Evolutionary conservation across 345 rosid genomes (phyloP).

Genomic region (Salix arbutifolia): DNA sequence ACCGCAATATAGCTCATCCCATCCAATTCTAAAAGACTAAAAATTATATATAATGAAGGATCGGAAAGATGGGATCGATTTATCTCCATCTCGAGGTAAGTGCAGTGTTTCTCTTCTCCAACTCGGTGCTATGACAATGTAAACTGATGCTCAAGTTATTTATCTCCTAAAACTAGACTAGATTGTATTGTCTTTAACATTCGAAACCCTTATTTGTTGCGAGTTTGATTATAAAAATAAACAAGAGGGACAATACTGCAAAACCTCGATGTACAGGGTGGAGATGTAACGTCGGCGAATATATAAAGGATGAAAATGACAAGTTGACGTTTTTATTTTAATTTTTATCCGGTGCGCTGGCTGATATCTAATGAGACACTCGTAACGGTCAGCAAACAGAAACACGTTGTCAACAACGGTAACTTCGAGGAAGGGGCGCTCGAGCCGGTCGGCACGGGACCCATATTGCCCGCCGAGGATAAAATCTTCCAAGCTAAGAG

Average conservation of each 20-base stretch:
- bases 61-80: too few species aligned
- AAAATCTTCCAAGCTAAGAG: neutral
- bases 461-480: neutral
- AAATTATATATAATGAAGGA: too few species aligned
- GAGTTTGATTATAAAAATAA: neutral
- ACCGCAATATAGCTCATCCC: too few species aligned
- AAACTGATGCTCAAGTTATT: too few species aligned
- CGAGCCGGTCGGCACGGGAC: neutral
- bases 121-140: too few species aligned
- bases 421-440: constrained; percentile 33
- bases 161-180: too few species aligned
- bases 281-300: neutral
- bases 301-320: neutral
- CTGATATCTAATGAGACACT: neutral
- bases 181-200: too few species aligned
- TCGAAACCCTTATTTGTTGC: neutral
- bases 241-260: neutral
- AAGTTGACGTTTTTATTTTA: neutral
- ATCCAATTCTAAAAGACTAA: too few species aligned
- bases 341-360: neutral
- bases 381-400: constrained; percentile 12
- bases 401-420: constrained; percentile 3
- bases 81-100: too few species aligned
- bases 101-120: too few species aligned
- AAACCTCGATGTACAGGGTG: neutral